Evolutionary conservation across 305 asterid species (phyloP), one percentile per base, ranked within the genome.

Genomic region (Fraxinus albicans): DNA sequence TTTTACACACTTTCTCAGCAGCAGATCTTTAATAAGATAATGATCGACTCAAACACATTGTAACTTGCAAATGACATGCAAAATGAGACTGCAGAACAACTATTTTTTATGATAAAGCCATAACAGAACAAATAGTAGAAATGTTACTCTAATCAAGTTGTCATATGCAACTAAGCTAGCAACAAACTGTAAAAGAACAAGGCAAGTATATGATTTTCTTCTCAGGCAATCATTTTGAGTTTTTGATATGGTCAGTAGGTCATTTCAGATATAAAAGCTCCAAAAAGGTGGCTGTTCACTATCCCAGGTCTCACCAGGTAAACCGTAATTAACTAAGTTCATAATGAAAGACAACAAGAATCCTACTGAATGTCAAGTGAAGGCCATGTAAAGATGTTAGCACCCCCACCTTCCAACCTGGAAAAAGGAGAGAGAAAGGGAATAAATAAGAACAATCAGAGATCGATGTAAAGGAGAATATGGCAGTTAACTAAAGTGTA

Each of bases 361-460:
- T 31, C 77, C 40, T 80, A 74, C 50, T 78, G 63, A 9, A 67
- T 33, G 73, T 27, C 73, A 67, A 27, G 81, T 19, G 58, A 50
- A 79, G 58, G 44, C 40, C 33, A 25, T 23, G 73, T 25, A 10
- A 79, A 9, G 85, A 81, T 60, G 78, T 76, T 78, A 82, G 85
- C 83, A 34, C 84, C 79, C 84, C 78, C 86, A 79, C 79, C 84
- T 74, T 78, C 77, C 84, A 81, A 42, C 90, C 92, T 88, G 92
- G 47, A 85, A 85, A 76, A 27, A 27, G 73, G 31, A 80, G 47
- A 38, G 83, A n/a, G 70, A 19, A 55, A 77, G 2, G 47, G 42
- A 72, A 34, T 25, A 74, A 67, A 23, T 10, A 67, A 25, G 35
- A 23, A 9, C 15, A 65, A 25, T n/a, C 21, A 60, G 25, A 47